Evolutionary conservation across 371 early-diverging fungal species (phyloP).

Genomic region (Batkoa obscura): DNA sequence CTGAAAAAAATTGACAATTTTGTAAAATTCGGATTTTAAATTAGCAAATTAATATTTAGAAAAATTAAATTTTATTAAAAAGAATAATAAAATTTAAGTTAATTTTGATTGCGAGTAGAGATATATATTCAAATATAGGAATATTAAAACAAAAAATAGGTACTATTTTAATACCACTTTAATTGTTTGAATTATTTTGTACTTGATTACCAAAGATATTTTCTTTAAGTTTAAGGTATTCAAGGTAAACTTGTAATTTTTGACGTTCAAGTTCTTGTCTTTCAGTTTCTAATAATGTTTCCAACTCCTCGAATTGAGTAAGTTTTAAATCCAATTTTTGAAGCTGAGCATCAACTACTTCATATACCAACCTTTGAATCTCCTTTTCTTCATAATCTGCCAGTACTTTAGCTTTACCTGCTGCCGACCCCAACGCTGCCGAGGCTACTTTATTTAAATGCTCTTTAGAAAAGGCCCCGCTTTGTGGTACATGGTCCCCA

Average conservation of each 20-base stretch:
- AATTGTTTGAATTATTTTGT: too few species aligned
- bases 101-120: too few species aligned
- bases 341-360: constrained; percentile 66
- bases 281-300: constrained; percentile 67
- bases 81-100: too few species aligned
- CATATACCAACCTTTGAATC: constrained; percentile 50
- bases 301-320: constrained; percentile 78
- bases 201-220: too few species aligned
- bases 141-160: too few species aligned
- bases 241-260: constrained; percentile 55
- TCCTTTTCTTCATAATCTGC: constrained; percentile 61
- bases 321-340: constrained; percentile 79
- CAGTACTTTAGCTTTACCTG: constrained; percentile 40
- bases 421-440: constrained; percentile 42
- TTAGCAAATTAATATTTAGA: too few species aligned
- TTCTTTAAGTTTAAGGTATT: constrained; percentile 29
- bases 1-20: too few species aligned
- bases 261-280: constrained; percentile 60
- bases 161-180: too few species aligned
- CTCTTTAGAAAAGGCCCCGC: constrained; percentile 20
- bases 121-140: too few species aligned
- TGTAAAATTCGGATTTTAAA: too few species aligned
- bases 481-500: not conserved
- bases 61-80: too few species aligned
- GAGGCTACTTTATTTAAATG: constrained; percentile 33